Evolutionary conservation across 2,329 filamentous ascomycete genomes (phyloP).

Genomic region (Ophiostoma ips): DNA sequence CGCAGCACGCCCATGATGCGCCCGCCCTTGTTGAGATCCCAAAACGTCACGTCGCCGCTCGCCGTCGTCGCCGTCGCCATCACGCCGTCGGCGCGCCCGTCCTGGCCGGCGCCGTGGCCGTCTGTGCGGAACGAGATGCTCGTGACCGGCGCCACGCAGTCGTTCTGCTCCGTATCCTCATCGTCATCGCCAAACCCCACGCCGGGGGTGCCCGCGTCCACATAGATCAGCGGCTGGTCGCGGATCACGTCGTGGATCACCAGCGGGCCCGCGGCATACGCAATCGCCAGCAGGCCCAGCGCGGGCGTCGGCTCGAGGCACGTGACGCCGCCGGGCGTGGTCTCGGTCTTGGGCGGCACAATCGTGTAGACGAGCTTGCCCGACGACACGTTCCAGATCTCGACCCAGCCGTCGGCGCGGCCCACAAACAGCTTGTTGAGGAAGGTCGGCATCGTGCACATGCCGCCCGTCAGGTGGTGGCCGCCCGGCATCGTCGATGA

Average conservation of each 20-base stretch:
- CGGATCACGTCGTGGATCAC: slow-evolving; percentile 69
- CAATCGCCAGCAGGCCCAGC: slow-evolving; percentile 73
- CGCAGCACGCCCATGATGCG: slow-evolving; percentile 75
- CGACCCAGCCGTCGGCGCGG: slow-evolving; percentile 72
- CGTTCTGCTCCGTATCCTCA: slow-evolving; percentile 24
- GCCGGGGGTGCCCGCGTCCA: slow-evolving; percentile 46
- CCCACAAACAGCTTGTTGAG: slow-evolving; percentile 93
- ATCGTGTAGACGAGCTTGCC: slow-evolving; percentile 86
- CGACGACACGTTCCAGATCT: slow-evolving; percentile 95
- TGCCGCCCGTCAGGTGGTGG: slow-evolving; percentile 59
- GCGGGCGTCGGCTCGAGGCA: slow-evolving; percentile 74
- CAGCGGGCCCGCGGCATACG: slow-evolving; percentile 67
- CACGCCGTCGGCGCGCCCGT: slow-evolving; percentile 72
- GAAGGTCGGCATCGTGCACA: slow-evolving; percentile 85
- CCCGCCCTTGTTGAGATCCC: slow-evolving; percentile 86
- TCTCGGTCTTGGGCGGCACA: slow-evolving; percentile 41
- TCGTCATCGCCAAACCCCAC: slow-evolving; percentile 8
- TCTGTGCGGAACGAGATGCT: slow-evolving; percentile 87
- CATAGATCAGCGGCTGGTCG: slow-evolving; percentile 56
- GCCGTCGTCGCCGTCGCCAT: slow-evolving; percentile 78
- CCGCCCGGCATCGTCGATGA: slow-evolving; percentile 37
- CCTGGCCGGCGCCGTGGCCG: slow-evolving; percentile 71
- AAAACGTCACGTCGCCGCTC: slow-evolving; percentile 83
- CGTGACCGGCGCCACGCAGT: slow-evolving; percentile 43
- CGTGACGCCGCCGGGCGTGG: slow-evolving; percentile 67